Evolutionary conservation across 352 stramenopile genomes (phyloP), one percentile per base, ranked within the genome.

Genomic region (Discostella stelligera): DNA sequence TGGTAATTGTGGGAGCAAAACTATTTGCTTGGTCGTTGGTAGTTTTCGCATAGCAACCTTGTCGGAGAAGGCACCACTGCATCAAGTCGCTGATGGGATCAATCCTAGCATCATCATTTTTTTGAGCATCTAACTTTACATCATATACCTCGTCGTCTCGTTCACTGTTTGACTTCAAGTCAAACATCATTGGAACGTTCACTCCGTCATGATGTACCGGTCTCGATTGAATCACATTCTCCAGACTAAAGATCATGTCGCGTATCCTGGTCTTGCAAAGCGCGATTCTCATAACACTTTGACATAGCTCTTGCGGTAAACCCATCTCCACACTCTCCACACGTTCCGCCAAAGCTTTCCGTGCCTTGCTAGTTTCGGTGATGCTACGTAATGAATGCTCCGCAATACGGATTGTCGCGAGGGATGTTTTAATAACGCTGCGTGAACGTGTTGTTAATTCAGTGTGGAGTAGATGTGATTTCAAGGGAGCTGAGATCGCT

Each of bases 301-400:
- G 82, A 11, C 71, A 73, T 46, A 90, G 65, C 65, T 90, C 84
- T 83, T 90, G 79, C 10, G 79, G 81, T 1, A 78, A 37, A 11
- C 58, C 32, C 20, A 59, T 23, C n/a, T 62, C 66, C 25, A 59
- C 50, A 20, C n/a, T 58, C 39, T 75, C 65, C 39, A 82, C 77
- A 61, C 61, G 66, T 23, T 71, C 54, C 21, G 58, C 41, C 20
- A 83, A 48, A 32, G 61, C 52, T 53, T 84, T 80, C 30, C 74
- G 63, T 13, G 81, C 70, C 37, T 80, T 79, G 62, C 55, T 69
- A 49, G 83, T 88, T 44, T 82, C 83, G 10, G 87, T 90, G 46
- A 84, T 82, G 25, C 78, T 78, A 23, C 74, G 60, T 14, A 90
- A 52, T 20, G 82, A 80, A 65, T 86, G 79, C 60, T 82, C 56